phyloP scores from a whole-genome alignment of 148 eudicot genomes.

The Amaranthus hypochondriacus region DNA sequence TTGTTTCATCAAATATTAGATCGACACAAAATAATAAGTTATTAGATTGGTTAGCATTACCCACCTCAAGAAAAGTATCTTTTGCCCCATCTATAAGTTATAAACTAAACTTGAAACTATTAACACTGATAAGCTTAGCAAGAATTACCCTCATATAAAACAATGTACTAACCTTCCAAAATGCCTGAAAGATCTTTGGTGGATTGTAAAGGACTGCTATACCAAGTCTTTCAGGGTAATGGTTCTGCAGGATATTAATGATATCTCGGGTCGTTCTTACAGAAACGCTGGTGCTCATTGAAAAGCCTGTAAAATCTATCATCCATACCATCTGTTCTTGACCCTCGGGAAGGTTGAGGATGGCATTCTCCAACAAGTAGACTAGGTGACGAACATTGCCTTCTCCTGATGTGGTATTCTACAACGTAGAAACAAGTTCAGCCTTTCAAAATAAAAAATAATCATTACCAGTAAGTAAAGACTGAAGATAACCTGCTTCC shows the following conservation, averaged over 20 bases:
- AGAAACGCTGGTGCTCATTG: slow-evolving; percentile 58
- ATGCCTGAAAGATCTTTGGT: slow-evolving; percentile 75
- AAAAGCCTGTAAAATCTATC: slow-evolving; percentile 77
- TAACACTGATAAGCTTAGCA: not conserved
- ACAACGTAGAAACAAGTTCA: slow-evolving; percentile 24
- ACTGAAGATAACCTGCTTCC: slow-evolving; percentile 61
- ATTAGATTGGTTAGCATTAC: not conserved
- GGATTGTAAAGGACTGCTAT: slow-evolving; percentile 68
- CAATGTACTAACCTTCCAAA: slow-evolving; percentile 51
- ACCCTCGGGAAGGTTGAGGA: slow-evolving; percentile 78
- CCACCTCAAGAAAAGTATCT: not conserved
- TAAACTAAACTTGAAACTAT: not conserved
- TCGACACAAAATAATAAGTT: not conserved
- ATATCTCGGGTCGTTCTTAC: slow-evolving; percentile 69
- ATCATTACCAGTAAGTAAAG: not conserved
- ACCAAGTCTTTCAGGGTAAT: slow-evolving; percentile 96
- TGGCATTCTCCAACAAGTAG: slow-evolving; percentile 76
- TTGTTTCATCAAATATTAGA: not conserved
- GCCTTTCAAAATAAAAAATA: not conserved
- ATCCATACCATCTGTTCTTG: slow-evolving; percentile 96
- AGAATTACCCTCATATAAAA: not conserved
- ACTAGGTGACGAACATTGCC: slow-evolving; percentile 82
- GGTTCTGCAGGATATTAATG: slow-evolving; percentile 65
- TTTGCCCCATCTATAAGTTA: not conserved
- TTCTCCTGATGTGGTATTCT: slow-evolving; percentile 66